Conservation (phyloP, 768 basidiomycete species). For the Russula griseocarnosa region DNA sequence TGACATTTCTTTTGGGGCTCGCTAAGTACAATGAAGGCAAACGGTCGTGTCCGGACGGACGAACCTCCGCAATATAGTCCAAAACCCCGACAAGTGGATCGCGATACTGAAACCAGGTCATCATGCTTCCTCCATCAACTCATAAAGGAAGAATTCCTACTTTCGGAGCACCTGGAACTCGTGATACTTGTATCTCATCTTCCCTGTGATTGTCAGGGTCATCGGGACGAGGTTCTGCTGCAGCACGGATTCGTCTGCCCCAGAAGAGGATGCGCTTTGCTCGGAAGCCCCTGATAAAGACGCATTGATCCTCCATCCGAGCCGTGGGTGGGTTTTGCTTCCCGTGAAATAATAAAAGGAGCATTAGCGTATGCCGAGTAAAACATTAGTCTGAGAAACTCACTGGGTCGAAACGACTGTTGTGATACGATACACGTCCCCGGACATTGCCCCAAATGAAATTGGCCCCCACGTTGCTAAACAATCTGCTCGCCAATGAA, state of each 20-base stretch:
- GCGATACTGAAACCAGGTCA: neutral
- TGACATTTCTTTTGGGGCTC: neutral
- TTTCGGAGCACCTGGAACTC: neutral
- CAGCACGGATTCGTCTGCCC: neutral
- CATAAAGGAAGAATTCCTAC: neutral
- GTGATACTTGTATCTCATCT: neutral
- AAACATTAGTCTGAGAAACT: too few species aligned
- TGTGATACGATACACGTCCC: neutral
- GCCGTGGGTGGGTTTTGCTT: too few species aligned
- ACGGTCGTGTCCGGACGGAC: neutral
- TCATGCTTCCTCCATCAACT: neutral
- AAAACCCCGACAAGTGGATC: slow-evolving; percentile 14
- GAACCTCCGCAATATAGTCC: slow-evolving; percentile 18
- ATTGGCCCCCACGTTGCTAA: too few species aligned
- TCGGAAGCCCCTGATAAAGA: slow-evolving; percentile 20
- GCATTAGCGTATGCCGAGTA: too few species aligned
- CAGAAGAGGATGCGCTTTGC: slow-evolving; percentile 6
- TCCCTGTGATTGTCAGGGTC: neutral
- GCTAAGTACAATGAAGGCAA: neutral
- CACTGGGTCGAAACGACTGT: neutral
- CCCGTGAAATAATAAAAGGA: too few species aligned
- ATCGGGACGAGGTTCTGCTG: slow-evolving; percentile 9
- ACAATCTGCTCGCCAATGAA: neutral
- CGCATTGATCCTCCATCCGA: slow-evolving; percentile 9
- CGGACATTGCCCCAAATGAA: too few species aligned